These are phyloP conservation scores for Fusarium penzigii DNA, from an alignment of 2,329 filamentous ascomycete genomes.

Conservation along the genomic window DNA sequence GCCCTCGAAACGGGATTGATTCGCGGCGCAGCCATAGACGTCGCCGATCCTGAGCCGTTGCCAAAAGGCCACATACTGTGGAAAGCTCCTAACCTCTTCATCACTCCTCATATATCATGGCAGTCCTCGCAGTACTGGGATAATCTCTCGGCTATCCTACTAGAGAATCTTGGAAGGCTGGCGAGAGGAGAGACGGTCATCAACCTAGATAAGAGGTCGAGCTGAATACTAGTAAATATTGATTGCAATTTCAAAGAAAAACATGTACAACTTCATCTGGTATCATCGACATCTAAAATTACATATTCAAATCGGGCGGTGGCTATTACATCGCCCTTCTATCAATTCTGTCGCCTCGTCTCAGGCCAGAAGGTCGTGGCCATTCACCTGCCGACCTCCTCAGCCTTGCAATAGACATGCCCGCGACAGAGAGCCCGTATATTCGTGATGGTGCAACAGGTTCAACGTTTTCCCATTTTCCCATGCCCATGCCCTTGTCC, in stretches of 20 bases:
- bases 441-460: conserved; percentile 24
- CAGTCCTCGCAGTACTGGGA: conserved; percentile 30
- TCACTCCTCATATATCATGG: conserved; percentile 47
- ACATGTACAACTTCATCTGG: conserved; percentile 2
- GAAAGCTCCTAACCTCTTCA: conserved; percentile 63
- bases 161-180: conserved; percentile 33
- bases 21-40: conserved; percentile 67
- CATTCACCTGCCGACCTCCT: conserved; percentile 50
- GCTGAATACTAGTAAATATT: not conserved
- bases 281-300: not conserved
- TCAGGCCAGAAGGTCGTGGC: conserved; percentile 46
- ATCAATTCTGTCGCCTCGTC: conserved; percentile 35
- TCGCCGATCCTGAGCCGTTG: conserved; percentile 72
- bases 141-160: conserved; percentile 28
- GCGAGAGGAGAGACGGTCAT: conserved; percentile 30
- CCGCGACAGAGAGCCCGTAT: conserved; percentile 37
- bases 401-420: conserved; percentile 48
- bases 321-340: conserved; percentile 22
- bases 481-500: conserved; percentile 27
- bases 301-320: not conserved
- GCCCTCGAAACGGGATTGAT: conserved; percentile 47
- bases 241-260: conserved; percentile 4
- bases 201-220: conserved; percentile 19
- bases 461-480: conserved; percentile 33
- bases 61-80: conserved; percentile 65